These are phyloP conservation scores for Talaromyces sp. DNA, from an alignment of 2,329 filamentous ascomycete genomes.

Conservation along the genomic window DNA sequence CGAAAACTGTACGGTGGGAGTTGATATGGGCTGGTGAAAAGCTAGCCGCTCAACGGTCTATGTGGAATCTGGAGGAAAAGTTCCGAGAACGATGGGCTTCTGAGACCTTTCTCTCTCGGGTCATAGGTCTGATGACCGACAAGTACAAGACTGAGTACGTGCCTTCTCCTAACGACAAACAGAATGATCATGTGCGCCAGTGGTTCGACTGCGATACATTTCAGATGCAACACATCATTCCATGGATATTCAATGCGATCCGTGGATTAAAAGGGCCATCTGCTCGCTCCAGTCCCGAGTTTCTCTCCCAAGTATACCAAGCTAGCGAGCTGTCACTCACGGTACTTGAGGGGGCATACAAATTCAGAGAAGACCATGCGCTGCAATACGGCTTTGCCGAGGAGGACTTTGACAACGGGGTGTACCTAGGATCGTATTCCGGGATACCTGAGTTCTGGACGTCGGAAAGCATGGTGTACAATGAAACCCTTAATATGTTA, in stretches of 20 bases:
- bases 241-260: slow-evolving; percentile 74
- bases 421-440: slow-evolving; percentile 62
- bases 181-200: slow-evolving; percentile 75
- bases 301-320: slow-evolving; percentile 56
- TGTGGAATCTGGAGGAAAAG: slow-evolving; percentile 78
- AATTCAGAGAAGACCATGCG: slow-evolving; percentile 69
- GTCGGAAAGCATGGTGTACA: slow-evolving; percentile 50
- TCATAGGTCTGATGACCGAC: slow-evolving; percentile 73
- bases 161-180: slow-evolving; percentile 57
- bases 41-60: slow-evolving; percentile 70
- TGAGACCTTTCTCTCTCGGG: slow-evolving; percentile 68
- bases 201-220: slow-evolving; percentile 79
- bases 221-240: slow-evolving; percentile 69
- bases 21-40: slow-evolving; percentile 90
- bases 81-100: slow-evolving; percentile 60
- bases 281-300: slow-evolving; percentile 49
- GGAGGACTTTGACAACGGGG: slow-evolving; percentile 64
- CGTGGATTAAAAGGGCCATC: slow-evolving; percentile 66
- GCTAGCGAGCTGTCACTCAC: slow-evolving; percentile 71
- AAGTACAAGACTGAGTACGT: slow-evolving; percentile 66
- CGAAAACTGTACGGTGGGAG: slow-evolving; percentile 69
- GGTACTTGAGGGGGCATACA: slow-evolving; percentile 60
- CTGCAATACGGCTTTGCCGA: slow-evolving; percentile 68
- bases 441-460: slow-evolving; percentile 83
- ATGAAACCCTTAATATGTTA: slow-evolving; percentile 38